Evolutionary conservation across 2,329 filamentous ascomycete genomes (phyloP).

Genomic region (Curvularia verruculosa): DNA sequence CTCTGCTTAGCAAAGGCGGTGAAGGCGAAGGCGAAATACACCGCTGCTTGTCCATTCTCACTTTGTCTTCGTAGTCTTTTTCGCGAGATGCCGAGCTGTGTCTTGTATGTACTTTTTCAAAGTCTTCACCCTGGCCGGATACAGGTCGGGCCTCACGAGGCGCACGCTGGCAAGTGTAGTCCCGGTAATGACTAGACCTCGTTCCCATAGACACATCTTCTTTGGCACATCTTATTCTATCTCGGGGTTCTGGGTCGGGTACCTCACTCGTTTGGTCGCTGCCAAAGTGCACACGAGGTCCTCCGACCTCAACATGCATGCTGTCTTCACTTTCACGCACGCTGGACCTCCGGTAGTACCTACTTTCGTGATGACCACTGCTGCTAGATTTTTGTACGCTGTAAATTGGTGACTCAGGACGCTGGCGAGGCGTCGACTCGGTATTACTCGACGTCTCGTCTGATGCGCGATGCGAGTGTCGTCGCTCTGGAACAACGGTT

Average conservation of each 20-base stretch:
- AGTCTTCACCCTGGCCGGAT: conserved; percentile 19
- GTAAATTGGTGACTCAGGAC: conserved; percentile 22
- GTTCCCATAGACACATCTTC: conserved; percentile 11
- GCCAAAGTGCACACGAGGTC: conserved; percentile 39
- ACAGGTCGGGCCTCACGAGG: conserved; percentile 18
- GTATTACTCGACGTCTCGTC: conserved; percentile 27
- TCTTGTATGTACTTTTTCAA: conserved; percentile 29
- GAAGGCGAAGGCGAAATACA: conserved; percentile 19
- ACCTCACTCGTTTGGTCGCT: conserved; percentile 15
- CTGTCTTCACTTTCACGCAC: conserved; percentile 36
- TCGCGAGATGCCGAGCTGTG: conserved; percentile 18
- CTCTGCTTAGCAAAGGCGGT: conserved; percentile 10
- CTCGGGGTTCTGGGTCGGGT: conserved; percentile 1
- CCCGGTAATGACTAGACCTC: conserved; percentile 20
- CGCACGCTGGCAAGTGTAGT: conserved; percentile 21
- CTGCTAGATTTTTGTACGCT: conserved; percentile 35
- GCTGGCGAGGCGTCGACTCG: conserved; percentile 15
- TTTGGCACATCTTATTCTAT: conserved; percentile 8
- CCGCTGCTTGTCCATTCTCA: conserved; percentile 25
- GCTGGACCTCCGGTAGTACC: conserved; percentile 19
- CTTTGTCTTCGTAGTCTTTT: conserved; percentile 24
- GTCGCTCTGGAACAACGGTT: conserved; percentile 28
- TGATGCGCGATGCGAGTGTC: conserved; percentile 21
- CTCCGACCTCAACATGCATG: conserved; percentile 38
- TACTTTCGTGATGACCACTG: conserved; percentile 23